These are phyloP conservation scores for Tylopilus balloui DNA, from an alignment of 768 basidiomycete species.

Conservation along the genomic window DNA sequence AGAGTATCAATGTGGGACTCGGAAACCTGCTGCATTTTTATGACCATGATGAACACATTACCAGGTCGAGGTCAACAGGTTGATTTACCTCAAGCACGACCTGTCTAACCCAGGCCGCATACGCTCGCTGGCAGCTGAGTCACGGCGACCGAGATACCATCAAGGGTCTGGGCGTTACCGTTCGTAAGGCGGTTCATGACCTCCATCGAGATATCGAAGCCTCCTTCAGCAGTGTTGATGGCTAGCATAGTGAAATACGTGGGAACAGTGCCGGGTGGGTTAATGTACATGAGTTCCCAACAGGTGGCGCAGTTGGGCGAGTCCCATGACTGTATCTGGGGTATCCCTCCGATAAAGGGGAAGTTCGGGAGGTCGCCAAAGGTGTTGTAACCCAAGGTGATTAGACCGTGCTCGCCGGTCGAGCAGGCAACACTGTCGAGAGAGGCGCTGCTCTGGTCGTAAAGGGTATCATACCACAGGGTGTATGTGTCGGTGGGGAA, in stretches of 20 bases:
- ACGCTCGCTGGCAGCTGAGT: slow-evolving; percentile 10
- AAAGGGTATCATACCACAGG: slow-evolving; percentile 43
- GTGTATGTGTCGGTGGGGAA: slow-evolving; percentile 13
- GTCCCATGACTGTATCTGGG: slow-evolving; percentile 47
- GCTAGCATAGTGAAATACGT: slow-evolving; percentile 46
- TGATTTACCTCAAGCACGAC: too few relatives aligned
- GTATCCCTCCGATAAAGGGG: slow-evolving; percentile 51
- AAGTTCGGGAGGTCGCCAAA: not conserved
- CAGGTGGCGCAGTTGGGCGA: slow-evolving; percentile 55
- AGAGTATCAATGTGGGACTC: too few relatives aligned
- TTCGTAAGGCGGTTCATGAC: slow-evolving; percentile 35
- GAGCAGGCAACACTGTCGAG: slow-evolving; percentile 47
- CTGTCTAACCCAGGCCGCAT: not conserved
- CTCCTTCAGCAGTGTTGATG: slow-evolving; percentile 41
- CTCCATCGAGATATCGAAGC: slow-evolving; percentile 35
- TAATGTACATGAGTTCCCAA: slow-evolving; percentile 51
- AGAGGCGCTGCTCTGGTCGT: slow-evolving; percentile 42
- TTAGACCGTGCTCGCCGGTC: slow-evolving; percentile 40
- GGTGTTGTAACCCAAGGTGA: not conserved
- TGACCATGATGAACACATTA: too few relatives aligned
- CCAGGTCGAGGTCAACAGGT: too few relatives aligned
- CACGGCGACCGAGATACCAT: slow-evolving; percentile 24
- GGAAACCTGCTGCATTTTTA: too few relatives aligned
- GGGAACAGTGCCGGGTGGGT: slow-evolving; percentile 19
- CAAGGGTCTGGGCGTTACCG: slow-evolving; percentile 25